These are phyloP conservation scores for Volvariella surrecta DNA, from an alignment of 1,284 basidiomycete species.

Conservation along the genomic window DNA sequence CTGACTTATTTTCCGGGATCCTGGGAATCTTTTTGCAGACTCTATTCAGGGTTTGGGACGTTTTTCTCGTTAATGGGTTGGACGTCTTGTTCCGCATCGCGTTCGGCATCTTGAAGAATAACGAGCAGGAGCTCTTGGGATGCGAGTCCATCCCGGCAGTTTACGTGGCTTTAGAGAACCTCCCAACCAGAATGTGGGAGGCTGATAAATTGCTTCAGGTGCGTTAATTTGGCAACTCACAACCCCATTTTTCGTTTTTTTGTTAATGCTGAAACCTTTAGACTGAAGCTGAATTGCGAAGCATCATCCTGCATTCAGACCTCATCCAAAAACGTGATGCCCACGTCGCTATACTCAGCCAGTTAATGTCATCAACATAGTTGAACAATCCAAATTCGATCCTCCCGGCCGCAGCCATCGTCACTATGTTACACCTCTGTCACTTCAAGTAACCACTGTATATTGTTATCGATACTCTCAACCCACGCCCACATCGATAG, in stretches of 20 bases:
- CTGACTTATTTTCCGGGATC: slow-evolving; percentile 7
- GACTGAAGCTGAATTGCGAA: slow-evolving; percentile 64
- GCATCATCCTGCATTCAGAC: slow-evolving; percentile 59
- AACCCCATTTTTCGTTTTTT: background rate
- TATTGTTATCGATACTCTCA: too few species aligned
- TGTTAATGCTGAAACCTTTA: slow-evolving; percentile 16
- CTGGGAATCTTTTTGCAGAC: too few species aligned
- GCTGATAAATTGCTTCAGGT: slow-evolving; percentile 87
- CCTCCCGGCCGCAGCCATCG: too few species aligned
- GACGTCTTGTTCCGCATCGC: slow-evolving; percentile 91
- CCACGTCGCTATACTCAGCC: slow-evolving; percentile 43
- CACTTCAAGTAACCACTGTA: too few species aligned
- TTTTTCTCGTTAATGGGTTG: slow-evolving; percentile 92
- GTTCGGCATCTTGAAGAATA: slow-evolving; percentile 76
- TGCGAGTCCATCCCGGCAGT: slow-evolving; percentile 82
- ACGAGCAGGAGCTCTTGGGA: slow-evolving; percentile 75
- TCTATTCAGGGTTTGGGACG: slow-evolving; percentile 87
- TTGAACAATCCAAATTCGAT: background rate
- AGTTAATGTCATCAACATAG: slow-evolving; percentile 25
- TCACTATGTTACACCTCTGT: too few species aligned
- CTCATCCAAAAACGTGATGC: slow-evolving; percentile 56
- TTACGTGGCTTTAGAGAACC: slow-evolving; percentile 78
- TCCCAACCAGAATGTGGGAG: slow-evolving; percentile 89
- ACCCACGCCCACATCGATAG: too few species aligned
- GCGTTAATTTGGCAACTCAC: too few species aligned